Base-by-base conservation (phyloP, 2,329 filamentous ascomycete species). In the Colletotrichum chrysophilum region DNA sequence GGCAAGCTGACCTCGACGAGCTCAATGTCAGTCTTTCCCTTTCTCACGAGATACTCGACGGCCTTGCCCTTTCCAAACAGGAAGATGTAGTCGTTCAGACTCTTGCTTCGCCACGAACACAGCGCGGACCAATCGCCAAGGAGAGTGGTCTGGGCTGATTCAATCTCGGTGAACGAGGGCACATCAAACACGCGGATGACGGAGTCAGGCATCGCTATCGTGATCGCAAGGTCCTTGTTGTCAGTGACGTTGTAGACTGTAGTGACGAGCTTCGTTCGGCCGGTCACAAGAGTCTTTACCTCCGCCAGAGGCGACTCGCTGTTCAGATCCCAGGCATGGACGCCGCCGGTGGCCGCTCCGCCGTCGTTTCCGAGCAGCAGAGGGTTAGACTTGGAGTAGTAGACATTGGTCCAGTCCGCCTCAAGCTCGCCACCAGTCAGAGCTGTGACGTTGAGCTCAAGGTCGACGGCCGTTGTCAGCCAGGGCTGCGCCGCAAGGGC, bases 101-200 rank as follows among this genome's bases (percentile, higher is more conserved):
- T 85, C 21, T 78, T 78, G 68, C 84, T 87, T 76, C 82, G 85
- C 87, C 86, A 89, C 12, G 82, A 80, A 78, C 88, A 89, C 7
- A 89, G 77, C 1, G 87, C 84, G 16, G 87, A 88, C 86, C 87
- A 89, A 76, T 88, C 87, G 0, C 88, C 87, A 16, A 88, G 79
- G 3, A 84, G 80, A 28, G 80, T 84, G 13, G 82, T 80, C 48
- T 81, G 76, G 5, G 84, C 83, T 7, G 79, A 78, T 7, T 82
- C 79, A 21, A 84, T 71, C 71, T 84, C 81, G 62, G 82, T 78
- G 5, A 84, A 74, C 4, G 77, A 79, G 3, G 80, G 80, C 7
- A 83, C 78, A 60, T 86, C 83, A 66, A 85, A 88, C 3, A 85
- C 78, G 9, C 86, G 82, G 28, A 89, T 78, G 9, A 85, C 77